Evolutionary conservation across 495 filamentous ascomycete genomes (phyloP).

Genomic region (Hyaloscypha bicolor): DNA sequence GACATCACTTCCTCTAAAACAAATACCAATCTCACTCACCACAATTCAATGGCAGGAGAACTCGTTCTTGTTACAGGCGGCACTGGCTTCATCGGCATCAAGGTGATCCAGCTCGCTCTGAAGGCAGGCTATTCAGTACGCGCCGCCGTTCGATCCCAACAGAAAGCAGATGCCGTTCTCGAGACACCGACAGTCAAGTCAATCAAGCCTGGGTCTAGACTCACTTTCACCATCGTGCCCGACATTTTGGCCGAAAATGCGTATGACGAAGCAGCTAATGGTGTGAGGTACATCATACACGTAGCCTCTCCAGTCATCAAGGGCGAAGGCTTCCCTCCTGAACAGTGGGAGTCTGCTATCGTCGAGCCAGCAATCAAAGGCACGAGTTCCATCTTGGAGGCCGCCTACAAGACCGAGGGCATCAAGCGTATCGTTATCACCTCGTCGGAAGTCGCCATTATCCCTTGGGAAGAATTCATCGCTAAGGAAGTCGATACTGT

Average conservation of each 20-base stretch:
- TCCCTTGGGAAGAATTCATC: conserved; percentile 32
- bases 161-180: conserved; percentile 34
- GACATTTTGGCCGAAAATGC: conserved; percentile 47
- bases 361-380: conserved; percentile 42
- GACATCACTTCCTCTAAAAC: background rate
- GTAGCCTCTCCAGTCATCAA: conserved; percentile 48
- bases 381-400: conserved; percentile 40
- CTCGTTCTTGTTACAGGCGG: conserved; percentile 36
- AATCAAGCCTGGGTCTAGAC: conserved; percentile 31
- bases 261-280: conserved; percentile 49
- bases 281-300: conserved; percentile 52
- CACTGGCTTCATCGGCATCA: conserved; percentile 27
- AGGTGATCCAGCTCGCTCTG: conserved; percentile 39
- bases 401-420: conserved; percentile 36
- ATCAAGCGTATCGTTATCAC: conserved; percentile 47
- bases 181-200: conserved; percentile 35
- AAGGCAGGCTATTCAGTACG: conserved; percentile 45
- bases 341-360: conserved; percentile 29
- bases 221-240: conserved; percentile 48
- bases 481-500: conserved; percentile 26
- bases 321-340: conserved; percentile 15
- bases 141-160: conserved; percentile 46
- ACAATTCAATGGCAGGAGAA: conserved; percentile 3
- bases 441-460: conserved; percentile 41
- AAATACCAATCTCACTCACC: background rate